phyloP scores from a whole-genome alignment of 202 grass and related monocot species.

The Dendrocalamus latiflorus region DNA sequence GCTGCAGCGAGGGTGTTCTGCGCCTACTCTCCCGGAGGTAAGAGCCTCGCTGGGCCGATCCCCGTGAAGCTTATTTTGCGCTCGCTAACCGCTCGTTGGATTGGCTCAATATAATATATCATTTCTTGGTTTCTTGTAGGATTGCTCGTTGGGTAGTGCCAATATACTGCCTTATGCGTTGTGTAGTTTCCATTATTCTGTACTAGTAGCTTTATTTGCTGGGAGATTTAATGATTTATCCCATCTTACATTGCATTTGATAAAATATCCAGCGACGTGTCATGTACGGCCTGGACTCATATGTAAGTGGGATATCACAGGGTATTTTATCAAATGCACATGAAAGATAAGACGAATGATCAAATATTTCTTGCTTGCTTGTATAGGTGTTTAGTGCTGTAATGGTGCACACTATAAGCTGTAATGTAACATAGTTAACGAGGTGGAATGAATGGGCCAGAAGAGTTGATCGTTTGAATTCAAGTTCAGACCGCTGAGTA shows the following conservation, averaged over 20 bases:
- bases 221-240: too few relatives aligned
- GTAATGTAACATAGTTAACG: background rate
- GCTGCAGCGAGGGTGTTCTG: conserved; percentile 22
- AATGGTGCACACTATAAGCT: background rate
- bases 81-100: background rate
- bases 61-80: background rate
- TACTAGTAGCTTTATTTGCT: background rate
- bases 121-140: background rate
- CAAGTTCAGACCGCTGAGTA: background rate
- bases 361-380: background rate
- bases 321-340: too few relatives aligned
- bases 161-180: background rate
- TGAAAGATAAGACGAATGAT: too few relatives aligned
- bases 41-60: background rate
- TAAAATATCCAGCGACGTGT: background rate
- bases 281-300: too few relatives aligned
- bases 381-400: background rate
- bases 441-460: background rate
- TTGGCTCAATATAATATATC: background rate
- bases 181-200: background rate
- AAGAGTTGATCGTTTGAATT: background rate
- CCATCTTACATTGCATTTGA: too few relatives aligned
- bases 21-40: conserved; percentile 40
- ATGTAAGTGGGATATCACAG: too few relatives aligned
- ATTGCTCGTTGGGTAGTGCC: background rate